These are phyloP conservation scores for Leucosporidium yakuticum DNA, from an alignment of 768 basidiomycete species.

Conservation along the genomic window DNA sequence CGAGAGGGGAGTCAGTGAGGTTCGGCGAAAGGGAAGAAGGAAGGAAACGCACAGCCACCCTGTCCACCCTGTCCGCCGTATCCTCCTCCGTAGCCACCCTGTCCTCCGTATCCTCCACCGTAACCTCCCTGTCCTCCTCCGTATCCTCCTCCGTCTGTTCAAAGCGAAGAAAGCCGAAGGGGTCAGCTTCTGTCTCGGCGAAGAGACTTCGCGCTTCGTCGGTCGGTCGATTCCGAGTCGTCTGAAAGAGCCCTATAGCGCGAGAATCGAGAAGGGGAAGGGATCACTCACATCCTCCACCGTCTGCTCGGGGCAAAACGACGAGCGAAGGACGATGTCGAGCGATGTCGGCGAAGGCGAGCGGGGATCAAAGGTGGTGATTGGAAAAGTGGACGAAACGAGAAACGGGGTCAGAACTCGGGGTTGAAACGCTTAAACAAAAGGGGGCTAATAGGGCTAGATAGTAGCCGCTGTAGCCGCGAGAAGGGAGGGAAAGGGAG, in stretches of 20 bases:
- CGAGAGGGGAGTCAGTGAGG: not conserved
- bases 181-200: constrained; percentile 7
- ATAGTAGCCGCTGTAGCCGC: too few relatives aligned
- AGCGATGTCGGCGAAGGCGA: too few relatives aligned
- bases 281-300: not conserved
- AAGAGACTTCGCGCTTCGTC: not conserved
- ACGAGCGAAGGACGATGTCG: too few relatives aligned
- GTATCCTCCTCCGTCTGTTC: constrained; percentile 34
- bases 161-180: not conserved
- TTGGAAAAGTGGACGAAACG: not conserved
- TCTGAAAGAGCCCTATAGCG: too few relatives aligned
- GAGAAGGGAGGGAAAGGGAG: constrained; percentile 6
- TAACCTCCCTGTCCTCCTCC: constrained; percentile 41
- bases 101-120: constrained; percentile 35
- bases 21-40: too few relatives aligned
- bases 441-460: not conserved
- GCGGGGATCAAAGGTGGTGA: not conserved
- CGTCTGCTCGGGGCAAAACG: constrained; percentile 4
- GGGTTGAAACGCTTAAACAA: not conserved
- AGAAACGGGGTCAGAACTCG: not conserved
- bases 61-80: constrained; percentile 36
- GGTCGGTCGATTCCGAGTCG: not conserved
- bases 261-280: not conserved
- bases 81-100: constrained; percentile 36
- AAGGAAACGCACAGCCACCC: constrained; percentile 20